Evolutionary conservation across 345 rosid genomes (phyloP), one percentile per base, ranked within the genome.

Genomic region (Eucalyptus erythrocorys): DNA sequence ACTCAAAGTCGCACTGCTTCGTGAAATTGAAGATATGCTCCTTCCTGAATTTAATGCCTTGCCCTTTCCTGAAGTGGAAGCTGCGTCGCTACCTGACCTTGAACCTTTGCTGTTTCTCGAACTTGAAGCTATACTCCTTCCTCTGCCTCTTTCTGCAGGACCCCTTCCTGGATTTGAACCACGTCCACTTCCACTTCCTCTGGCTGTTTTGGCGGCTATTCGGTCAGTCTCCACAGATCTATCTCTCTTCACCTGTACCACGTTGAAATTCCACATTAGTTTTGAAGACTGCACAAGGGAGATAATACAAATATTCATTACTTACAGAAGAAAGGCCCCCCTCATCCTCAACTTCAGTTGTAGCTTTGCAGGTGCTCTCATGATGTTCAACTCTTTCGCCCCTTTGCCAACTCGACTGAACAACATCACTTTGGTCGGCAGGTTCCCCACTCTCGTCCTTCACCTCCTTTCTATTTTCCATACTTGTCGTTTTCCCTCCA

Each of bases 121-220:
- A 61, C 71, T 61, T 13, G 71, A 59, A 59, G 68, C 34, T 30
- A 61, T 61, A 27, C 0, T 0, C 34, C 34, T 61, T 61, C 10
- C 71, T 6, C 37, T 13, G 5, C 71, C 37, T 61, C 17, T 61
- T 61, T 61, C 2, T 30, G 34, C 34, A 61, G 3, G 34, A 9
- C 0, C 4, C 64, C 4, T 5, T 57, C 30, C 64, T 57, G n/a
- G 64, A 0, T 1, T 1, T 13, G 68, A 59, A 3, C 0, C 8
- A 14, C 2, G 1, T 14, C 0, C 0, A 1, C 37, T 4, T 2
- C 53, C 53, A 16, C 51, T 49, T 49, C 19, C 19, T 49, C 19
- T 5, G 7, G 0, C 51, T 49, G 7, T 50, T 50, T 50, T 50
- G 0, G 0, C 6, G 6, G 3, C 7, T 16, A 50, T 0, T 30